Base-by-base conservation (phyloP, 2,329 filamentous ascomycete genomes). In the Pseudovirgaria hyperparasitica region DNA sequence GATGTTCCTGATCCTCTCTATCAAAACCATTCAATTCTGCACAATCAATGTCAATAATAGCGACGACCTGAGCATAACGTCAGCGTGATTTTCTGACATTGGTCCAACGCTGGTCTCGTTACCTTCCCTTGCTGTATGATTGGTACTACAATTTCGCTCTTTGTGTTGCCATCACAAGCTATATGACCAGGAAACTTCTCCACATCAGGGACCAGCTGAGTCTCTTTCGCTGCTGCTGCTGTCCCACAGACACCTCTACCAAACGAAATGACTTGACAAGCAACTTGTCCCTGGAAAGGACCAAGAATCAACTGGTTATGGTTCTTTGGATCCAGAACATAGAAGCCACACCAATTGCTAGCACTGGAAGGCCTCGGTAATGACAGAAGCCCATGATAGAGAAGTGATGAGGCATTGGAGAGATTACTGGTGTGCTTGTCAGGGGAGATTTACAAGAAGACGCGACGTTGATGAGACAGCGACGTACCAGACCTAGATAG, bases 291-390 rank as follows among this genome's bases (percentile, higher is more conserved):
- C 39, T 84, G 76, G 52, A 87, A 87, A 1, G 81, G 81, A 0
- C 78, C 81, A 2, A 87, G 70, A 38, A 86, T 77, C 23, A 87
- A 67, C 41, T 72, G 70, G 3, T 46, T 34, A 2, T 49, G 33
- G 9, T 45, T 37, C 14, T 32, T 42, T 5, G 62, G 57, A 46
- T 82, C 72, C 22, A 76, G 54, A 9, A 76, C 71, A 57, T 85
- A 85, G 60, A 85, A 87, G 14, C 81, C 79, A 23, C 78, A 73
- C 82, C 82, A 90, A 54, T 90, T 87, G 13, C 82, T 77, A 10
- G 70, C 55, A 20, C 58, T 67, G 27, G 70, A 76, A 1, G 81
- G 78, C 0, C 60, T 52, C 2, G 72, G 67, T 9, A 87, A 62
- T 6, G 79, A 81, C 48, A 81, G 76, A 46, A 77, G 80, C 4